These are phyloP conservation scores for Nitzschia palea DNA, from an alignment of 108 stramenopile genomes.

Conservation along the genomic window DNA sequence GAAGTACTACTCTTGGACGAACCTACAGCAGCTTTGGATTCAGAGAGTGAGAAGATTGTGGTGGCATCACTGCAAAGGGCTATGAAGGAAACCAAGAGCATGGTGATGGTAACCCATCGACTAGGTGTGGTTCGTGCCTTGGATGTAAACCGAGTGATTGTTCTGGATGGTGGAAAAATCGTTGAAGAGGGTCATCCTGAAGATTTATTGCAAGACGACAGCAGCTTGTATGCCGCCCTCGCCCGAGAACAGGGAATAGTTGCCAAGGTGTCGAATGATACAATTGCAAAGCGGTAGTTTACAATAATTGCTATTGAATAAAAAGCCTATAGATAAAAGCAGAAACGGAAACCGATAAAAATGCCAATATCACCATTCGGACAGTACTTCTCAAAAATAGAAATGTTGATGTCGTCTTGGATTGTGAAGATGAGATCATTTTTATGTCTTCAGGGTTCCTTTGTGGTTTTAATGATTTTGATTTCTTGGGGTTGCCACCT, in stretches of 20 bases:
- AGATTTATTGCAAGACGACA: conserved; percentile 60
- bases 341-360: too few relatives aligned
- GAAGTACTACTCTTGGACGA: conserved; percentile 78
- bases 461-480: too few relatives aligned
- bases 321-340: too few relatives aligned
- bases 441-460: too few relatives aligned
- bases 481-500: conserved; percentile 49
- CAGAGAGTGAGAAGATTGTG: conserved; percentile 76
- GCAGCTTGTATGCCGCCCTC: conserved; percentile 71
- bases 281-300: neutral
- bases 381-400: too few relatives aligned
- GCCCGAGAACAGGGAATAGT: conserved; percentile 84
- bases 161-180: conserved; percentile 85
- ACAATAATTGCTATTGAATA: too few relatives aligned
- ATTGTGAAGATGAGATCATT: too few relatives aligned
- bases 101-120: conserved; percentile 90
- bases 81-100: conserved; percentile 68
- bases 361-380: too few relatives aligned
- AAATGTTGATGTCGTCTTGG: too few relatives aligned
- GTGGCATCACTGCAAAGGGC: conserved; percentile 62
- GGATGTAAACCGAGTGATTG: conserved; percentile 88
- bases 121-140: conserved; percentile 82
- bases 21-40: conserved; percentile 74
- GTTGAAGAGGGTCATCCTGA: conserved; percentile 93
- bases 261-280: conserved; percentile 1